phyloP scores from a whole-genome alignment of 139 green algal genomes.

The Nannochloris sp. region DNA sequence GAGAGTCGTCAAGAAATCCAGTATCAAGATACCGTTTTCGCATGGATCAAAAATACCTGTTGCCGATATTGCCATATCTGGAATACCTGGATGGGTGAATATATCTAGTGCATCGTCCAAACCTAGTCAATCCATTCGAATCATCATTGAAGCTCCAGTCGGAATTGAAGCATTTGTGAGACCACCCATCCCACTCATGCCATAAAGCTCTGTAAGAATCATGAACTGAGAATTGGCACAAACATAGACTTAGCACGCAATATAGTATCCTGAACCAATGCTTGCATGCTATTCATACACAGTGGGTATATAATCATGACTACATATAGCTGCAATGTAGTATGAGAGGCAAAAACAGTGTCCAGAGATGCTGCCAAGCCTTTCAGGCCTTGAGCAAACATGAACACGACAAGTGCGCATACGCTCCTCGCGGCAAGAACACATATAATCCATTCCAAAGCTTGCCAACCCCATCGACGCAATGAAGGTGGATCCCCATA shows the following conservation, averaged over 20 bases:
- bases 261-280: constrained; percentile 14
- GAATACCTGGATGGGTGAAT: constrained; percentile 53
- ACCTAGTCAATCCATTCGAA: neutral
- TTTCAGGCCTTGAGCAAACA: neutral
- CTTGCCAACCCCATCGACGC: constrained; percentile 31
- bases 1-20: constrained; percentile 19
- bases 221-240: neutral
- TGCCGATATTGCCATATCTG: constrained; percentile 19
- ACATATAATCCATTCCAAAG: constrained; percentile 38
- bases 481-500: constrained; percentile 39
- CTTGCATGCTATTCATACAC: constrained; percentile 46
- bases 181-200: constrained; percentile 54
- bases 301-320: constrained; percentile 54
- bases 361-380: constrained; percentile 23
- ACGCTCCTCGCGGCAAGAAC: constrained; percentile 22
- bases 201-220: neutral
- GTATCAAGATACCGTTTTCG: constrained; percentile 63
- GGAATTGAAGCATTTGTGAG: constrained; percentile 84
- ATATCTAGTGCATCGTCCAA: constrained; percentile 3
- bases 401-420: constrained; percentile 26
- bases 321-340: constrained; percentile 32
- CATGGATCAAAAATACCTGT: constrained; percentile 28
- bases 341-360: constrained; percentile 29
- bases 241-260: neutral
- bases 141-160: constrained; percentile 43